Percentiles rank a stretch among this genome's conserved stretches.
phyloP scores from a whole-genome alignment of 305 asterid species.

The Striga hermonthica region DNA sequence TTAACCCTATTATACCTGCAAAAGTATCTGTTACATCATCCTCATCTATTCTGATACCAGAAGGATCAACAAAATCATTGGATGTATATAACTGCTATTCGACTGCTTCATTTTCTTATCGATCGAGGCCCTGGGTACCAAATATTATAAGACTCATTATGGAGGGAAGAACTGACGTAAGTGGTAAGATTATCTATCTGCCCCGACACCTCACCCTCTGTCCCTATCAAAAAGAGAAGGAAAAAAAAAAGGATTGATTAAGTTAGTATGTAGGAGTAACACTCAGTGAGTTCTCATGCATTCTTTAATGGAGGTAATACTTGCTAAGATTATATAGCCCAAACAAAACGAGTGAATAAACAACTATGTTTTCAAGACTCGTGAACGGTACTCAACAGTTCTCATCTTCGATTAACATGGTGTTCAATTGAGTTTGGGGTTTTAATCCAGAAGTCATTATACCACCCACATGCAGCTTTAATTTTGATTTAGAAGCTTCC shows the following conservation, averaged over 20 bases:
- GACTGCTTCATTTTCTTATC: conserved; percentile 32
- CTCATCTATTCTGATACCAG: conserved; percentile 35
- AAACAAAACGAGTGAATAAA: too few species aligned
- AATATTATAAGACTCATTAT: conserved; percentile 56
- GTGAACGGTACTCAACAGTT: too few species aligned
- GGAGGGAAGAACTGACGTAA: conserved; percentile 74
- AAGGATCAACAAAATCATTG: conserved; percentile 32
- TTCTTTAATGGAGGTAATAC: too few species aligned
- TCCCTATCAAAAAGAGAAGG: neutral
- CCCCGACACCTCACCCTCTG: neutral
- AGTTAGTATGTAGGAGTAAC: too few species aligned
- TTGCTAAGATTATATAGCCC: too few species aligned
- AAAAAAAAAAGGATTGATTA: neutral
- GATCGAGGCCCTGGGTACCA: conserved; percentile 37
- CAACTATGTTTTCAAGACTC: too few species aligned
- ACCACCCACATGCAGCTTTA: too few species aligned
- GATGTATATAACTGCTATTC: conserved; percentile 28
- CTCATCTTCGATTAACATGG: too few species aligned
- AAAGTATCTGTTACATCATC: conserved; percentile 51
- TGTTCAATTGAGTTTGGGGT: too few species aligned
- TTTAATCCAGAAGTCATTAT: too few species aligned
- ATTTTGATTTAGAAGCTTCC: too few species aligned
- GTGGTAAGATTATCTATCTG: conserved; percentile 48
- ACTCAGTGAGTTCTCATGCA: too few species aligned
- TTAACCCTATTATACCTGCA: conserved; percentile 59